These are phyloP conservation scores for Rubus idaeus DNA, from an alignment of 306 rosid species.

Conservation along the genomic window DNA sequence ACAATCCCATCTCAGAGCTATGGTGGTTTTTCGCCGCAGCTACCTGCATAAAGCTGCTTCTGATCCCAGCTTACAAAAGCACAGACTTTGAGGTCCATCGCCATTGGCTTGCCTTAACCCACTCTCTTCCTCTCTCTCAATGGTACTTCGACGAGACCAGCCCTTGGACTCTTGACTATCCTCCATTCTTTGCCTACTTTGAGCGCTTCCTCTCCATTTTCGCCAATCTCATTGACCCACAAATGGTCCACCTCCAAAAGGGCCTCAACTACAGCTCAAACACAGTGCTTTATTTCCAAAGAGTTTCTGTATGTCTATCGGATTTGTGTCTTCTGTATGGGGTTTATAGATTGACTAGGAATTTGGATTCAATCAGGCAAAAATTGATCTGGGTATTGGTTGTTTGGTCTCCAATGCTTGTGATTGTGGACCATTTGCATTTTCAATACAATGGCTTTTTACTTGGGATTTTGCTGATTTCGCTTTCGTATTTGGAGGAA, in stretches of 20 bases:
- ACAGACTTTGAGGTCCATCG: constrained; percentile 93
- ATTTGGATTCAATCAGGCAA: constrained; percentile 50
- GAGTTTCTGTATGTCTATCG: constrained; percentile 59
- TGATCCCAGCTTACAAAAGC: constrained; percentile 77
- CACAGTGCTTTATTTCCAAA: constrained; percentile 61
- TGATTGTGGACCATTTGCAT: constrained; percentile 86
- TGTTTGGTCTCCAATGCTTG: constrained; percentile 89
- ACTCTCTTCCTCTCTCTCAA: constrained; percentile 79
- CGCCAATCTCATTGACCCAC: constrained; percentile 62
- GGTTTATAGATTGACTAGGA: constrained; percentile 50
- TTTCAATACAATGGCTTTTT: constrained; percentile 95
- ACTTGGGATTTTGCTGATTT: constrained; percentile 76
- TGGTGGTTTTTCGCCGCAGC: constrained; percentile 71
- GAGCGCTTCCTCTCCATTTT: constrained; percentile 65
- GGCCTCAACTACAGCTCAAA: constrained; percentile 63
- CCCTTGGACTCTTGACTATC: constrained; percentile 92
- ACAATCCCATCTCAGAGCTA: constrained; percentile 13
- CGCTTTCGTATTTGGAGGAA: constrained; percentile 81
- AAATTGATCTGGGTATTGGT: constrained; percentile 61
- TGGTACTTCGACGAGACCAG: constrained; percentile 90
- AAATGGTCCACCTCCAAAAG: constrained; percentile 61
- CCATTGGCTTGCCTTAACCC: constrained; percentile 78
- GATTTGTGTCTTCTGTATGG: constrained; percentile 77
- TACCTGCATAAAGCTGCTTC: constrained; percentile 69
- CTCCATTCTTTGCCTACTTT: constrained; percentile 78